phyloP scores from a whole-genome alignment of 2,329 filamentous ascomycete species.

The Ophiostoma tasmaniense region DNA sequence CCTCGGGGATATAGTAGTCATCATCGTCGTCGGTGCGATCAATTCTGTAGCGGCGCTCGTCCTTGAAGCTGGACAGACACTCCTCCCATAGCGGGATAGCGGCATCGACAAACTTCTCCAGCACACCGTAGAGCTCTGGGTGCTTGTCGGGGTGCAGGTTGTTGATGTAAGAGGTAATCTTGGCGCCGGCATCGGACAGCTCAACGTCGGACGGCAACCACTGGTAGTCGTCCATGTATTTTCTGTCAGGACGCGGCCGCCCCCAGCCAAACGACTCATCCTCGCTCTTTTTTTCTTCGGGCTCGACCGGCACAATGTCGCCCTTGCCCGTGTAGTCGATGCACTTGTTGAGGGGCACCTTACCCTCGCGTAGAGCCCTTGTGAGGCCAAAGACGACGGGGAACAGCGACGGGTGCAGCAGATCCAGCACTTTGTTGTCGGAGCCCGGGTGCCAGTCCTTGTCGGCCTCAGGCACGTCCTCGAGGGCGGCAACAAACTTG shows the following conservation, averaged over 20 bases:
- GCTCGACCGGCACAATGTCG: constrained; percentile 10
- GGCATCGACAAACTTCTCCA: constrained; percentile 31
- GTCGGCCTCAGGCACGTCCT: constrained; percentile 31
- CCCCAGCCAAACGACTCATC: too few species aligned
- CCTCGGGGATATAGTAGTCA: constrained; percentile 17
- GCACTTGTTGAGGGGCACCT: constrained; percentile 25
- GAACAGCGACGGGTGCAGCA: constrained; percentile 53
- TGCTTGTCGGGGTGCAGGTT: constrained; percentile 34
- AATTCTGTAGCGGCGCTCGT: constrained; percentile 13
- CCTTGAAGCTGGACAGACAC: constrained; percentile 13
- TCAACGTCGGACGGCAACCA: constrained; percentile 32
- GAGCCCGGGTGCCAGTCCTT: constrained; percentile 49
- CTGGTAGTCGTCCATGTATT: constrained; percentile 22
- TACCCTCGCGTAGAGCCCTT: constrained; percentile 28
- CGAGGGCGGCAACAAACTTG: constrained; percentile 34
- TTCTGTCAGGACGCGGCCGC: neutral
- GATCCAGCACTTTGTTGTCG: constrained; percentile 44
- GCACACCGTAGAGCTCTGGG: constrained; percentile 27
- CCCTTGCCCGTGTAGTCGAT: constrained; percentile 23
- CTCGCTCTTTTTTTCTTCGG: neutral
- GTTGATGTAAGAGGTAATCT: constrained; percentile 38
- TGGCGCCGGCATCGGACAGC: constrained; percentile 25
- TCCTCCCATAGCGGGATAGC: constrained; percentile 36
- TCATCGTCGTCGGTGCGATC: constrained; percentile 8
- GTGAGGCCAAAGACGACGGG: constrained; percentile 39